Evolutionary conservation across 495 filamentous ascomycete species (phyloP), one percentile per base, ranked within the genome.

Genomic region (Podospora didyma): DNA sequence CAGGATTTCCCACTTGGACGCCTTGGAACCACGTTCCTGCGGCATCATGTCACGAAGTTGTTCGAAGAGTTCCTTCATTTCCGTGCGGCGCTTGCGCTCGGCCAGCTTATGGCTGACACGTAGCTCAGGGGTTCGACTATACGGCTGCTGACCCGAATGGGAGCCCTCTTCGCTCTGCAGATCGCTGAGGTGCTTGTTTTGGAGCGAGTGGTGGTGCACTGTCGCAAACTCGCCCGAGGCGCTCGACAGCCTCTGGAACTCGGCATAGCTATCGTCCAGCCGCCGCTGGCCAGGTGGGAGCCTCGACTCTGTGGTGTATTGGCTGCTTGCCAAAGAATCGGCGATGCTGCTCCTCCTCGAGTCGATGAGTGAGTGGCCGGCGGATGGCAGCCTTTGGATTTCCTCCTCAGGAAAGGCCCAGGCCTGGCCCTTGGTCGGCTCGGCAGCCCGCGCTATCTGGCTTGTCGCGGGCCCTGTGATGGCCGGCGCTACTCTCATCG

Each of bases 1-100:
- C n/a, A 99, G 71, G 34, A 96, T 96, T 65, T 99, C 94, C 95
- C 95, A 99, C 72, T 99, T 99, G 66, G 92, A 96, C 3, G 93
- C 92, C 66, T 97, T 99, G 45, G 89, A 88, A 19, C 92, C 93
- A 49, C 92, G 85, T 56, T 88, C 89, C 53, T 90, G 86, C 6
- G 93, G 93, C 59, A 97, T 84, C 41, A 90, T 80, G 51, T 86
- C 79, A 37, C 92, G 84, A 22, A 99, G 73, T 46, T 87, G 81
- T 59, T 99, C 94, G 67, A 97, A 97, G 7, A 97, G 79, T 66
- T 92, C 87, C 71, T 99, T 99, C 94, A 99, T 97, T 69, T 99
- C 94, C 48, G 90, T 96, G 34, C 94, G 83, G 16, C 94, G 87
- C 73, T 97, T 99, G 35, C 94, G 82, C 73, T 99, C 94, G 6